Percentiles rank a stretch among this genome's conserved stretches.
Conservation (phyloP, 495 filamentous ascomycete species). For the Arthonia radiata region DNA sequence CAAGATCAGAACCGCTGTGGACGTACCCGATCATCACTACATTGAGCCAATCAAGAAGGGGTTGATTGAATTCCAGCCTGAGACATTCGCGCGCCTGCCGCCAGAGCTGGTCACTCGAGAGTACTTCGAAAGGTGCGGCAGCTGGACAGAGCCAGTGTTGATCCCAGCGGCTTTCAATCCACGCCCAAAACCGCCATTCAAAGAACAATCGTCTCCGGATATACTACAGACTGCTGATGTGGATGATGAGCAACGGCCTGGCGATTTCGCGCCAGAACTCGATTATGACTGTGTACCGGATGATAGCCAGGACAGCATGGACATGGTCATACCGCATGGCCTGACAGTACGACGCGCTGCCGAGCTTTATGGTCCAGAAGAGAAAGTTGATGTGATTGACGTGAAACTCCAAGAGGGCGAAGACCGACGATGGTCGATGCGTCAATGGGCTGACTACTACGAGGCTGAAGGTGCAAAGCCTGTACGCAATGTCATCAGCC, state of each 20-base stretch:
- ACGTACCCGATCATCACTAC: constrained; percentile 49
- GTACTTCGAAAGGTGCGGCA: constrained; percentile 37
- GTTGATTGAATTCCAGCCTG: constrained; percentile 33
- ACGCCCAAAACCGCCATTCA: constrained; percentile 12
- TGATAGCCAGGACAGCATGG: constrained; percentile 39
- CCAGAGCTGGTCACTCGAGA: constrained; percentile 43
- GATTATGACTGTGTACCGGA: constrained; percentile 25
- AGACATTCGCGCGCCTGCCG: constrained; percentile 39
- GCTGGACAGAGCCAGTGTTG: constrained; percentile 47
- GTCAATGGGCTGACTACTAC: constrained; percentile 52
- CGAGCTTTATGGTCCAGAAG: constrained; percentile 39
- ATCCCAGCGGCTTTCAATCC: constrained; percentile 43
- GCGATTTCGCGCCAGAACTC: constrained; percentile 4
- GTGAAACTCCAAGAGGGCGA: constrained; percentile 52
- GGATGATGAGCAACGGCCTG: not conserved
- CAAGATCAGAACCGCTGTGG: constrained; percentile 41
- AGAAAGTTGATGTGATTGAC: constrained; percentile 48
- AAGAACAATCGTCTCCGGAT: constrained; percentile 10
- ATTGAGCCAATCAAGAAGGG: constrained; percentile 46
- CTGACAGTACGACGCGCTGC: constrained; percentile 41
- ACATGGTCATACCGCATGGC: constrained; percentile 48
- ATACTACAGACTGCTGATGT: constrained; percentile 4
- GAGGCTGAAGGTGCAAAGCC: constrained; percentile 29
- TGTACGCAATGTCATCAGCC: constrained; percentile 53
- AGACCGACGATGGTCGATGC: constrained; percentile 44